A percentile compares a stretch with the other conserved stretches of the same genome.
Evolutionary conservation across 768 basidiomycete genomes (phyloP).

Genomic region (Porpolomopsis calyptriformis): DNA sequence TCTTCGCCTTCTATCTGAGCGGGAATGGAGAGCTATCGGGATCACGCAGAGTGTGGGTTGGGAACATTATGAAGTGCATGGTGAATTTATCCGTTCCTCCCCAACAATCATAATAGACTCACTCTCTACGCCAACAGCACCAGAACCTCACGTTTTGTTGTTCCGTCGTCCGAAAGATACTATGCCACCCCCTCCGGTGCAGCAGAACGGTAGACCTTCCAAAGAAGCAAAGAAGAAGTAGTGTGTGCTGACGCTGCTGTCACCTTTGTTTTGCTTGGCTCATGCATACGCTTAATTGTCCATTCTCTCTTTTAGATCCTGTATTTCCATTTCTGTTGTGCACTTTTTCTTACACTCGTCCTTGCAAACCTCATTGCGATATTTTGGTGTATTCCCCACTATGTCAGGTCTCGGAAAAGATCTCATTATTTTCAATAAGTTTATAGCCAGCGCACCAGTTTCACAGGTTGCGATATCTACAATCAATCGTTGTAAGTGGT

Average conservation of each 20-base stretch:
- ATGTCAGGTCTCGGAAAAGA: too few species aligned
- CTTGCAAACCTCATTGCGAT: too few species aligned
- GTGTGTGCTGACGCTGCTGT: conserved; percentile 4
- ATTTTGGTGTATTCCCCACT: too few species aligned
- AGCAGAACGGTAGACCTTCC: conserved; percentile 12
- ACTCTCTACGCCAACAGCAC: conserved; percentile 36
- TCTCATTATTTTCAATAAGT: too few species aligned
- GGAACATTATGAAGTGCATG: conserved; percentile 98
- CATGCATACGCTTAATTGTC: background rate
- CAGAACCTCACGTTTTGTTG: conserved; percentile 88
- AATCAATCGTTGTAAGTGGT: conserved; percentile 11
- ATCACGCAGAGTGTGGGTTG: conserved; percentile 94
- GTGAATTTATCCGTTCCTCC: conserved; percentile 28
- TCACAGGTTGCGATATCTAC: too few species aligned
- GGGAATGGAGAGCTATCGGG: conserved; percentile 94
- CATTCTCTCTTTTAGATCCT: conserved; percentile 1
- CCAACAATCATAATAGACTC: conserved; percentile 4
- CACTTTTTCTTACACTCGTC: too few species aligned
- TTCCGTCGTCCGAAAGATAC: conserved; percentile 77
- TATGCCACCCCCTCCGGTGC: conserved; percentile 38
- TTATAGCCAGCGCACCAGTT: too few species aligned
- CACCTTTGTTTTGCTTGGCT: background rate
- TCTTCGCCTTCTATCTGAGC: conserved; percentile 71
- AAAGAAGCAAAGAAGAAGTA: conserved; percentile 35
- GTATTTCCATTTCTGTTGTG: conserved; percentile 23